Percentiles rank a stretch among this genome's conserved stretches.
Conservation (phyloP, 2,329 filamentous ascomycete genomes). For the Shiraia bambusicola region DNA sequence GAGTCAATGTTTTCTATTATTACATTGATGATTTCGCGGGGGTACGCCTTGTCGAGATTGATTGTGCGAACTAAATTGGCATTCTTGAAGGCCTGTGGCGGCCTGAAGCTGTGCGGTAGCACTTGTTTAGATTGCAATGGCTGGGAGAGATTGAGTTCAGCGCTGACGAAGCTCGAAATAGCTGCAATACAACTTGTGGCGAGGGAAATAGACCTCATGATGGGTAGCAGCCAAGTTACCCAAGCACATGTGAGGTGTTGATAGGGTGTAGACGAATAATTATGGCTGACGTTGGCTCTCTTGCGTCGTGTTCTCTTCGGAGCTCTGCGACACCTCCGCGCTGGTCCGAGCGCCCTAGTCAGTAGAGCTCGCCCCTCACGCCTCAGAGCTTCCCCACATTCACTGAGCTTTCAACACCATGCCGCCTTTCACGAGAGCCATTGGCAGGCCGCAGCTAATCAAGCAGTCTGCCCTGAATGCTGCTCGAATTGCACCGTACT, state of each 20-base stretch:
- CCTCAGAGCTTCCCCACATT: constrained; percentile 8
- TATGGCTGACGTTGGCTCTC: constrained; percentile 26
- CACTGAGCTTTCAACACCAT: constrained; percentile 17
- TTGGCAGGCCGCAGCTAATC: constrained; percentile 17
- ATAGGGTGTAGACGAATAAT: constrained; percentile 9
- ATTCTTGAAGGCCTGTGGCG: constrained; percentile 91
- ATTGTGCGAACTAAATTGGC: constrained; percentile 85
- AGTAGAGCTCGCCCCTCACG: constrained; percentile 18
- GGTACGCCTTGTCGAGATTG: constrained; percentile 90
- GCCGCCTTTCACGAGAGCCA: constrained; percentile 23
- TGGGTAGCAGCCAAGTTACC: constrained; percentile 34
- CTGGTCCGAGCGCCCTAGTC: constrained; percentile 12
- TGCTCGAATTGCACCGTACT: constrained; percentile 1
- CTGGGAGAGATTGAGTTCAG: constrained; percentile 61
- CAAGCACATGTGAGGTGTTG: constrained; percentile 34
- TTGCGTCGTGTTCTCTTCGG: constrained; percentile 45
- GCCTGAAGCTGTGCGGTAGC: constrained; percentile 64
- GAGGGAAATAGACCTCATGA: constrained; percentile 45
- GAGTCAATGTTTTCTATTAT: constrained; percentile 84
- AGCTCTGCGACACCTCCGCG: constrained; percentile 22
- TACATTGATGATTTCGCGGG: constrained; percentile 89
- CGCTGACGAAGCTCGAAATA: constrained; percentile 61
- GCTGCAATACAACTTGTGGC: constrained; percentile 52
- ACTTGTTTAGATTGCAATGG: constrained; percentile 56
- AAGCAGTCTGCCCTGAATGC: constrained; percentile 1